Percentiles rank a stretch among this genome's conserved stretches.
Conservation (phyloP, 2,329 filamentous ascomycete genomes). For the Pseudogymnoascus sp. region DNA sequence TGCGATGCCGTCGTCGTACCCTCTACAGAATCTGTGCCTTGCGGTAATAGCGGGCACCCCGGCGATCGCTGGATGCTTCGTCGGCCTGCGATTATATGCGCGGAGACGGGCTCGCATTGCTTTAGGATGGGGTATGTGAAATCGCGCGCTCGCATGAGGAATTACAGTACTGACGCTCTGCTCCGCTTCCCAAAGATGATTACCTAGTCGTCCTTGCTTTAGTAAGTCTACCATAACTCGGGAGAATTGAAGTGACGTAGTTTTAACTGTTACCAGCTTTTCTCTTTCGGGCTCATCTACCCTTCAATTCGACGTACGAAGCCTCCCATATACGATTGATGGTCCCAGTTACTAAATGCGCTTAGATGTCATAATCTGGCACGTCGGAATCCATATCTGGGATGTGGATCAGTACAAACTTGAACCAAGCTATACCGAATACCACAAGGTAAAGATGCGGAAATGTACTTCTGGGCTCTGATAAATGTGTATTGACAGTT, state of each 20-base stretch:
- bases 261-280: neutral
- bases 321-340: neutral
- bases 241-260: neutral
- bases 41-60: constrained; percentile 3
- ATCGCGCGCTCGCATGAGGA: neutral
- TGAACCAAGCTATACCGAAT: constrained; percentile 1
- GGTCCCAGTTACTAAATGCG: neutral
- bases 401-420: neutral
- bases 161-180: neutral
- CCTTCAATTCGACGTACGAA: neutral
- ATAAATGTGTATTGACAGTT: neutral
- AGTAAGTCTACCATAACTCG: neutral
- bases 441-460: neutral
- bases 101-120: constrained; percentile 5
- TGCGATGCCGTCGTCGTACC: constrained; percentile 6
- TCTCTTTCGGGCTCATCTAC: constrained; percentile 1
- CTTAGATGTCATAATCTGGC: neutral
- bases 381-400: constrained; percentile 6
- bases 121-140: neutral
- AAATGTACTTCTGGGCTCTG: neutral
- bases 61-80: neutral
- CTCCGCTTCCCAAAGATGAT: neutral
- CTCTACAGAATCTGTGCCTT: neutral
- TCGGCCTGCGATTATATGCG: neutral
- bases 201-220: neutral